Percentiles rank a stretch among this genome's conserved stretches.
These are phyloP conservation scores for Coniophora puteana DNA, from an alignment of 1,284 basidiomycete species.

Conservation along the genomic window DNA sequence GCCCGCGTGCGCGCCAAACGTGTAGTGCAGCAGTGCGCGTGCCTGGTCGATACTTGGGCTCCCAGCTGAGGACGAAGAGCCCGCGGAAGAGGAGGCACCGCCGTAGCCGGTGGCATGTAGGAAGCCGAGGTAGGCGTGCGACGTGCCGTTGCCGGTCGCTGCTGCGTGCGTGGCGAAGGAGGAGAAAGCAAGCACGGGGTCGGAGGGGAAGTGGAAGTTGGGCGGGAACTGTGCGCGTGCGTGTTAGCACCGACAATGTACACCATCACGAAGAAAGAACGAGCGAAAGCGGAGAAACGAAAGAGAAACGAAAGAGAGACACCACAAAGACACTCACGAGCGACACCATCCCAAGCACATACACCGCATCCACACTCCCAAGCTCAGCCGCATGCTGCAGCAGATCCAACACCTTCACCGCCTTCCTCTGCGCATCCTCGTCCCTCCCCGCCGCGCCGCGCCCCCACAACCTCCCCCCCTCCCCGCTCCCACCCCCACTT, in stretches of 20 bases:
- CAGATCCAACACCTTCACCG: constrained; percentile 73
- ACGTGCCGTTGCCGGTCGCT: constrained; percentile 73
- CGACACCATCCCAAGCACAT: constrained; percentile 66
- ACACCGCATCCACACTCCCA: constrained; percentile 76
- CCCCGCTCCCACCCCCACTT: no score
- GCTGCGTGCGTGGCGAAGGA: constrained; percentile 60
- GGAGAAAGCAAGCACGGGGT: constrained; percentile 58
- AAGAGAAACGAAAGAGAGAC: constrained; percentile 3
- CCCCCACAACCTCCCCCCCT: no score
- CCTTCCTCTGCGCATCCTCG: constrained; percentile 60
- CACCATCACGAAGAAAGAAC: constrained; percentile 9
- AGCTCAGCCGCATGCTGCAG: constrained; percentile 76
- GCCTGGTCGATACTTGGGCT: constrained; percentile 68
- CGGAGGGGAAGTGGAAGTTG: constrained; percentile 54
- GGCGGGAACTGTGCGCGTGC: constrained; percentile 59
- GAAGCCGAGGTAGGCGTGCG: constrained; percentile 83
- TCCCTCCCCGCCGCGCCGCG: constrained; percentile 48
- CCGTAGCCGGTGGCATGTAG: constrained; percentile 85
- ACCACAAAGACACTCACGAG: constrained; percentile 56
- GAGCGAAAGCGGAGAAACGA: background rate
- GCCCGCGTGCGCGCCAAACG: constrained; percentile 87
- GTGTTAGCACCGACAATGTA: background rate
- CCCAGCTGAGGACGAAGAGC: no score
- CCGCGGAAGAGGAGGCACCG: constrained; percentile 59
- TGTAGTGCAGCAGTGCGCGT: constrained; percentile 88